Evolutionary conservation across 176 grass and related monocot species (phyloP).

Genomic region (Rhipidocladum racemiflorum): DNA sequence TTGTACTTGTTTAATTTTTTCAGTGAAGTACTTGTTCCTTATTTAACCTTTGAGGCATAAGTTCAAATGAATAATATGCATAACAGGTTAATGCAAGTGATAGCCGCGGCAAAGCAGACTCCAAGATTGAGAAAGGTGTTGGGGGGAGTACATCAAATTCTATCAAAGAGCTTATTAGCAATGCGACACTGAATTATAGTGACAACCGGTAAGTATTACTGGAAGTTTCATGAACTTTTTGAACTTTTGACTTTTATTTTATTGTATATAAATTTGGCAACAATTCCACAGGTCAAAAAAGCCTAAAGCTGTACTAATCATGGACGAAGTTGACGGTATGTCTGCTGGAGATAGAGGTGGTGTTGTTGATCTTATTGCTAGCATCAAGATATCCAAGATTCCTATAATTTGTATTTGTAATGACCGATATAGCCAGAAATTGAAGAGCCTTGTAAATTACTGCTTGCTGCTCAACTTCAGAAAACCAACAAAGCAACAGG

Average conservation of each 20-base stretch:
- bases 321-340: conserved; percentile 99
- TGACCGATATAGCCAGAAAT: conserved; percentile 95
- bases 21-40: conserved; percentile 13
- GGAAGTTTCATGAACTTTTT: conserved; percentile 21
- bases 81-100: conserved; percentile 99
- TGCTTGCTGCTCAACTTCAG: conserved; percentile 88
- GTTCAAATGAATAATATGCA: conserved; percentile 11
- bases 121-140: conserved; percentile 93
- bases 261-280: conserved; percentile 33
- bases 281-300: conserved; percentile 52
- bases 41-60: conserved; percentile 2
- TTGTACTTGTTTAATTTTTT: neutral
- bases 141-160: conserved; percentile 92
- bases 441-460: conserved; percentile 97
- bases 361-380: conserved; percentile 98
- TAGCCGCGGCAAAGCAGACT: conserved; percentile 94
- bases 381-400: conserved; percentile 97
- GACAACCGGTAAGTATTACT: conserved; percentile 54
- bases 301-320: conserved; percentile 86
- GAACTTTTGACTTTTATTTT: neutral
- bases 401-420: conserved; percentile 98
- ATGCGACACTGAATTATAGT: conserved; percentile 64
- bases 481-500: conserved; percentile 98
- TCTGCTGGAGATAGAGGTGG: conserved; percentile 99
- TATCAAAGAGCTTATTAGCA: conserved; percentile 97